phyloP scores from a whole-genome alignment of 139 green algal genomes.

The Coccomyxa sp. region DNA sequence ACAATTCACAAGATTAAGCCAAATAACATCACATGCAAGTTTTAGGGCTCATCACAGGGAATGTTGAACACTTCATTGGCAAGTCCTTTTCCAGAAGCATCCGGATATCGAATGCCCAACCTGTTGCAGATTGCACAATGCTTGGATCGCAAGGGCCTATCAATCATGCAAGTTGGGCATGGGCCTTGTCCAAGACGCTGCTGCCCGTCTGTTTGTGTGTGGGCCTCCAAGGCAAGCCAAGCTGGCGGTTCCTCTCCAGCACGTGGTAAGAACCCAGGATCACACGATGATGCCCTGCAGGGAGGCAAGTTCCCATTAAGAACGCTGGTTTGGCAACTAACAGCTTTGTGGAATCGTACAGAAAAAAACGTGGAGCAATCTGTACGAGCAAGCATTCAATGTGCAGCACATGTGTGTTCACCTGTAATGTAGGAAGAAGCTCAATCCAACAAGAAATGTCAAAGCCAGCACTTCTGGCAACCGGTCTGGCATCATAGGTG shows the following conservation, averaged over 20 bases:
- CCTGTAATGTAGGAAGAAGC: background rate
- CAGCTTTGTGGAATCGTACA: too few species aligned
- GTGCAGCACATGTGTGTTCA: background rate
- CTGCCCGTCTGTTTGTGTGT: background rate
- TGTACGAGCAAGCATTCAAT: too few species aligned
- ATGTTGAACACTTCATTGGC: background rate
- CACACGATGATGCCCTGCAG: background rate
- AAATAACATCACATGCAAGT: background rate
- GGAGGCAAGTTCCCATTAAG: too few species aligned
- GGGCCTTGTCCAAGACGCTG: constrained; percentile 3
- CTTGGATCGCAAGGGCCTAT: constrained; percentile 47
- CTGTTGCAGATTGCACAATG: constrained; percentile 41
- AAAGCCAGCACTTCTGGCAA: background rate
- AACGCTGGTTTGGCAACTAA: too few species aligned
- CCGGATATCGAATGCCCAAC: background rate
- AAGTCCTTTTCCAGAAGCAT: background rate
- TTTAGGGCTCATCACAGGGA: background rate
- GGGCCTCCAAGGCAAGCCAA: background rate
- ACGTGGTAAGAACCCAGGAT: background rate
- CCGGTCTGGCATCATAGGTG: background rate
- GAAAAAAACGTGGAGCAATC: too few species aligned
- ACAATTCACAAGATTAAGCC: too few species aligned
- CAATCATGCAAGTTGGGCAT: constrained; percentile 41
- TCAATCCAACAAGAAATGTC: background rate
- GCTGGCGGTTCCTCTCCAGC: background rate